A percentile compares a stretch with the other conserved stretches of the same genome.
phyloP scores from a whole-genome alignment of 2,329 filamentous ascomycete species.

The Colletotrichum cuscutae region DNA sequence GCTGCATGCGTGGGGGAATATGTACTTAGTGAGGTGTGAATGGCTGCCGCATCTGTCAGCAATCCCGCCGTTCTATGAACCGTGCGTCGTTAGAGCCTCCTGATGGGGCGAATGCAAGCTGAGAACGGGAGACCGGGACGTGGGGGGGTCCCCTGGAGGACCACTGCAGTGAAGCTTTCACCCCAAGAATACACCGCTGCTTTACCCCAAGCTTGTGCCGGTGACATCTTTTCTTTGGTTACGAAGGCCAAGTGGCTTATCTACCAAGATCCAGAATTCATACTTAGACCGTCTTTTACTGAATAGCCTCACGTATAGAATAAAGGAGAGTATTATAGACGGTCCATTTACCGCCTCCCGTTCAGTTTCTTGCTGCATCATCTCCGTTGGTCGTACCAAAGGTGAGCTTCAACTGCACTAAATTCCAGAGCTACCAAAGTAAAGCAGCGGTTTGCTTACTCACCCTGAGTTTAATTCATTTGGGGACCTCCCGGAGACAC shows the following conservation, averaged over 20 bases:
- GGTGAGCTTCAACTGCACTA: neutral
- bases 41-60: neutral
- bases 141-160: neutral
- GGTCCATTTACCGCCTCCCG: too few species aligned
- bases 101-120: neutral
- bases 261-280: neutral
- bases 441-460: slow-evolving; percentile 35
- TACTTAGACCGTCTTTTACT: neutral
- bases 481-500: slow-evolving; percentile 8
- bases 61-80: neutral
- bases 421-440: neutral
- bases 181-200: slow-evolving; percentile 11
- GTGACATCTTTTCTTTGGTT: neutral
- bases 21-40: neutral
- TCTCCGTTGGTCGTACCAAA: neutral
- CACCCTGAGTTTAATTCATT: slow-evolving; percentile 27
- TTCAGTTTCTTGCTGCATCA: neutral
- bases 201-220: slow-evolving; percentile 5
- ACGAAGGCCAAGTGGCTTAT: neutral
- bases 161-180: slow-evolving; percentile 22
- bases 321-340: too few species aligned
- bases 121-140: slow-evolving; percentile 15
- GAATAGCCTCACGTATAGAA: too few species aligned
- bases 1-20: fast-evolving
- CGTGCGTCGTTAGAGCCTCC: slow-evolving; percentile 14